Conservation (phyloP, 179 eudicot genomes). For the Silene vulgaris region DNA sequence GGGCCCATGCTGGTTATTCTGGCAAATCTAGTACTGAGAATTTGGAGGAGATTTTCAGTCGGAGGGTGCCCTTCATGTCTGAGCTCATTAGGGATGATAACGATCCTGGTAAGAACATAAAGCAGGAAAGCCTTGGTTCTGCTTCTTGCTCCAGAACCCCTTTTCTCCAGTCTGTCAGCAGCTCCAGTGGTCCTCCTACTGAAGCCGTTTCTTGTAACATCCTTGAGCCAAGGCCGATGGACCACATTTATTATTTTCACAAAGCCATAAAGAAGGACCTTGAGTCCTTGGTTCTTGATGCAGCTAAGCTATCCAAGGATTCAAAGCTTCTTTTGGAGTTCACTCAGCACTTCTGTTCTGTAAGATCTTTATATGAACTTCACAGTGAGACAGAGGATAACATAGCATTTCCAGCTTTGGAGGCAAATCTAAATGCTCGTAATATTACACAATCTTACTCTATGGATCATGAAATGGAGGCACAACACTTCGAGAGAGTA, state of each 20-base stretch:
- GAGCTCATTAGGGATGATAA: constrained; percentile 33
- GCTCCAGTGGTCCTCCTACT: constrained; percentile 30
- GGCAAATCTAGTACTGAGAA: constrained; percentile 66
- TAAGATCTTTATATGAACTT: constrained; percentile 50
- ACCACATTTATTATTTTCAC: constrained; percentile 71
- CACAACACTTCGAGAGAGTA: constrained; percentile 49
- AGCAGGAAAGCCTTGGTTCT: constrained; percentile 23
- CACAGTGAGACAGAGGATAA: constrained; percentile 87
- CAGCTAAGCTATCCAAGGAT: constrained; percentile 52
- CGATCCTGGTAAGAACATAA: constrained; percentile 23
- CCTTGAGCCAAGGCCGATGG: constrained; percentile 68
- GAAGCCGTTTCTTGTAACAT: constrained; percentile 26
- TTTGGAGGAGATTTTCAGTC: constrained; percentile 57
- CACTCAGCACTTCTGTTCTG: constrained; percentile 41
- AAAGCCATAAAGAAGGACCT: constrained; percentile 81
- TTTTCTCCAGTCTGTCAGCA: constrained; percentile 29
- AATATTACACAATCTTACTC: constrained; percentile 69
- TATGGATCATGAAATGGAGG: constrained; percentile 76
- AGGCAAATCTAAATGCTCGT: constrained; percentile 54
- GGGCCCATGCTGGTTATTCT: constrained; percentile 67
- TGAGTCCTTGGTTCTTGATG: constrained; percentile 51
- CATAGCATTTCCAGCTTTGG: constrained; percentile 87
- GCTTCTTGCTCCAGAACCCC: constrained; percentile 23
- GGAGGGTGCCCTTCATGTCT: constrained; percentile 43
- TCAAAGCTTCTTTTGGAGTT: constrained; percentile 46